Base-by-base conservation (phyloP, 371 early-diverging fungal species). In the Haplosporangium sp. region DNA sequence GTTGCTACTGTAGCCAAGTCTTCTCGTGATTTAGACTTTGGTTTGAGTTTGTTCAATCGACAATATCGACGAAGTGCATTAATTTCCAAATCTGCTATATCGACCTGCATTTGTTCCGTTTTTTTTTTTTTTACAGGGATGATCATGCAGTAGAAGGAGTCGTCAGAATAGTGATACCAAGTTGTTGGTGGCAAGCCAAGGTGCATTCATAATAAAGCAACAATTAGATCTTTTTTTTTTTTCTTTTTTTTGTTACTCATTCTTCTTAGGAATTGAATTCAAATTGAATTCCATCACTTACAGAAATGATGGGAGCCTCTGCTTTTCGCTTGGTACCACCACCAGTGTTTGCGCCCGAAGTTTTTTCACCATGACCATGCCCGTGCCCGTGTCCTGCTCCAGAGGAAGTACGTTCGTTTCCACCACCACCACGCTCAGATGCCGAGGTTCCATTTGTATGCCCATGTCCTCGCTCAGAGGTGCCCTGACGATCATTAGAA, bases 1-100 rank as follows among this genome's bases (percentile, higher is more conserved):
- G 67, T 65, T 20, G 81, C 81, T 34, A 59, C 75, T 5, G 69
- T 20, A 7, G 38, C 72, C 11, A 79, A 61, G 57, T 74, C 81
- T 0, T 79, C 81, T 9, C 60, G 71, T 47, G 67, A 60, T 50
- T 71, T 74, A 6, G 74, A 65, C 42, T 65, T 74, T 64, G 81
- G 72, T 53, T 74, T 79, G 9, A 79, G 69, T n/a, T 79, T 74
- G 69, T 79, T 74, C 53, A 79, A 53, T 40, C 81, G 61, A 48
- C 81, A 79, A 42, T 79, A 79, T 56, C 81, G 74, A 19, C 81
- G 81, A 61, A 79, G 40, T 47, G 75, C 71, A 27, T 71, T 27
- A 6, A 68, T 40, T 44, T 74, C 81, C 75, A 79, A 50, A 0
- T 67, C 52, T 42, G 27, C 42, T 44, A 79, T 70, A 5, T 79